phyloP scores from a whole-genome alignment of 73 alveolate species.

The Stentor coeruleus region DNA sequence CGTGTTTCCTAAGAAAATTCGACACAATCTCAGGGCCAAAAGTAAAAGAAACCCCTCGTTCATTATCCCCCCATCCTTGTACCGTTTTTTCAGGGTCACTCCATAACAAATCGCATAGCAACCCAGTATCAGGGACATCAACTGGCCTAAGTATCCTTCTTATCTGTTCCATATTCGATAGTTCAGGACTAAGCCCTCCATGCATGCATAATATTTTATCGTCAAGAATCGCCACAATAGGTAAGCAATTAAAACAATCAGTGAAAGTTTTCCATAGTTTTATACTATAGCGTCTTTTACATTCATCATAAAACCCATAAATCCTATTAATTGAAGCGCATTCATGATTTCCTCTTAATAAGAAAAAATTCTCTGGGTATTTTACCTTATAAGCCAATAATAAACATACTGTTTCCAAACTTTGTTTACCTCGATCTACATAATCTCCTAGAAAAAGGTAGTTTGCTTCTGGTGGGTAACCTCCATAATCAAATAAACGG shows the following conservation, averaged over 20 bases:
- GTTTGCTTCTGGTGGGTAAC: constrained; percentile 96
- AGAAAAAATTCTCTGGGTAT: constrained; percentile 98
- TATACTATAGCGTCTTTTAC: constrained; percentile 56
- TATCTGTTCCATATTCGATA: constrained; percentile 81
- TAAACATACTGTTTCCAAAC: constrained; percentile 87
- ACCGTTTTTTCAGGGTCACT: constrained; percentile 68
- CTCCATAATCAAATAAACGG: constrained; percentile 92
- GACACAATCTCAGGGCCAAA: constrained; percentile 82
- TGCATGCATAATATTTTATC: constrained; percentile 99
- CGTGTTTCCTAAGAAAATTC: constrained; percentile 81
- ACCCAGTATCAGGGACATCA: constrained; percentile 86
- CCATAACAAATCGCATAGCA: constrained; percentile 67
- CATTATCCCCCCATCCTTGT: constrained; percentile 91
- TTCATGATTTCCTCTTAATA: constrained; percentile 99
- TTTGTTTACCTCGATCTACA: constrained; percentile 93
- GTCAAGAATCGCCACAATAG: constrained; percentile 94
- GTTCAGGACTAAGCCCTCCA: constrained; percentile 97
- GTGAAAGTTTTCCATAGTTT: constrained; percentile 25
- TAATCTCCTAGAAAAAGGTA: constrained; percentile 95
- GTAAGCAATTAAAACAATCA: constrained; percentile 95
- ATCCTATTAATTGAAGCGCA: constrained; percentile 98
- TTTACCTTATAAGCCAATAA: constrained; percentile 91
- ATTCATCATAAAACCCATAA: constrained; percentile 98
- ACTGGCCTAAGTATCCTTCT: constrained; percentile 91
- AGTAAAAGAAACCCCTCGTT: constrained; percentile 86